Evolutionary conservation across 2,329 filamentous ascomycete species (phyloP).

Genomic region (Esteya vermicola): DNA sequence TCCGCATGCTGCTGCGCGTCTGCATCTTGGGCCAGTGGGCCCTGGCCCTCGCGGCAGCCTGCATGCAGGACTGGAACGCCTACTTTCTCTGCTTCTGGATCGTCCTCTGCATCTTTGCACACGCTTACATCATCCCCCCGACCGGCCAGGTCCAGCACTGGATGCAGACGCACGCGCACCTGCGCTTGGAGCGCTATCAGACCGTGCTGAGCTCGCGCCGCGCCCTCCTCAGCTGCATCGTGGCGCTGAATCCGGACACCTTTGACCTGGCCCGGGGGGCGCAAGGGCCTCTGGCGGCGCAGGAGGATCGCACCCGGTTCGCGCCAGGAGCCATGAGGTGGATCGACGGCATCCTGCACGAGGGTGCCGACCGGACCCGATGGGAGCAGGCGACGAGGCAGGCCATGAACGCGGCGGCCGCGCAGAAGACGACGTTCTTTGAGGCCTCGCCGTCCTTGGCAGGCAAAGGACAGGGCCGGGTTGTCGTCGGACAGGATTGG

Average conservation of each 20-base stretch:
- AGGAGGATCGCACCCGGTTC: background rate
- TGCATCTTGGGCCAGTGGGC: background rate
- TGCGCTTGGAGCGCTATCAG: background rate
- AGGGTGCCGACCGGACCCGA: background rate
- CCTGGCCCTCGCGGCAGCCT: background rate
- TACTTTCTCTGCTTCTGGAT: background rate
- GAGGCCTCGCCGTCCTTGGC: too few relatives aligned
- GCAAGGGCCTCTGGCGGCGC: too few relatives aligned
- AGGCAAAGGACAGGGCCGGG: background rate
- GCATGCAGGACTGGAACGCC: background rate
- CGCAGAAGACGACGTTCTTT: too few relatives aligned
- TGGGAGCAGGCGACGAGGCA: background rate
- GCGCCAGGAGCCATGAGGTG: background rate
- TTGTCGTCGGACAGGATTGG: background rate
- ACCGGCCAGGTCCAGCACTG: background rate
- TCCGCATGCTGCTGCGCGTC: background rate
- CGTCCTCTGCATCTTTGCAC: background rate
- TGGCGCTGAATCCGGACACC: background rate
- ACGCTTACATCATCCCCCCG: background rate
- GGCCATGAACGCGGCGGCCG: background rate
- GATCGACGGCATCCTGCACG: background rate
- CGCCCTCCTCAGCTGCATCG: background rate
- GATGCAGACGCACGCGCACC: background rate
- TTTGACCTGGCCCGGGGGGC: background rate
- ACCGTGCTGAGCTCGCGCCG: background rate